Conservation (phyloP, 257 asterid genomes). For the Sherardia arvensis region DNA sequence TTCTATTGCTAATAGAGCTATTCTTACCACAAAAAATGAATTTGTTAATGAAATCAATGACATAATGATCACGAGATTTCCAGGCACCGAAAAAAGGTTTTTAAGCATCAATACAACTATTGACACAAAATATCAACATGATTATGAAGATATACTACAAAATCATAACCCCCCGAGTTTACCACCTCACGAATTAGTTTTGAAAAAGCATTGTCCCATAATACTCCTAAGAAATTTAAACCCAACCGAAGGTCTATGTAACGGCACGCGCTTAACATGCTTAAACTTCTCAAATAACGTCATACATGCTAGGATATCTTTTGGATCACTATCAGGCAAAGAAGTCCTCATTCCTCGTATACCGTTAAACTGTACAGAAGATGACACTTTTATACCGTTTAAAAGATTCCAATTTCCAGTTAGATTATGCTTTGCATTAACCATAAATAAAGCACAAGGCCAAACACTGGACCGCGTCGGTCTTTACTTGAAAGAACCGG, state of each 20-base stretch:
- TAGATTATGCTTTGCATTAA: background rate
- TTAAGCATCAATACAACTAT: background rate
- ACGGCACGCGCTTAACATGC: background rate
- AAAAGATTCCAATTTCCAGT: background rate
- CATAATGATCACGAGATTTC: background rate
- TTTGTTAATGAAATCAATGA: background rate
- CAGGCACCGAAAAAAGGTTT: background rate
- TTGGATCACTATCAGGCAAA: background rate
- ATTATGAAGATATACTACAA: background rate
- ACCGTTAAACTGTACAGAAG: background rate
- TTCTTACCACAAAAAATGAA: background rate
- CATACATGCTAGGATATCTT: background rate
- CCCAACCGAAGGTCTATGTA: background rate
- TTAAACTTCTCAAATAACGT: background rate
- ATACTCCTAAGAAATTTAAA: background rate
- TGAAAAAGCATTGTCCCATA: background rate
- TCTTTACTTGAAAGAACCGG: background rate
- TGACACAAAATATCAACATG: background rate
- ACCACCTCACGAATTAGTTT: background rate
- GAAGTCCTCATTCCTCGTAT: background rate
- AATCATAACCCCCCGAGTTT: background rate
- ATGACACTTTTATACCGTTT: background rate
- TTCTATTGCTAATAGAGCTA: background rate
- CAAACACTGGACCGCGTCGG: background rate
- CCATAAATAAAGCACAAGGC: background rate